Evolutionary conservation across 1,139 yeast species (phyloP).

Genomic region (Debaryomyces sp.): DNA sequence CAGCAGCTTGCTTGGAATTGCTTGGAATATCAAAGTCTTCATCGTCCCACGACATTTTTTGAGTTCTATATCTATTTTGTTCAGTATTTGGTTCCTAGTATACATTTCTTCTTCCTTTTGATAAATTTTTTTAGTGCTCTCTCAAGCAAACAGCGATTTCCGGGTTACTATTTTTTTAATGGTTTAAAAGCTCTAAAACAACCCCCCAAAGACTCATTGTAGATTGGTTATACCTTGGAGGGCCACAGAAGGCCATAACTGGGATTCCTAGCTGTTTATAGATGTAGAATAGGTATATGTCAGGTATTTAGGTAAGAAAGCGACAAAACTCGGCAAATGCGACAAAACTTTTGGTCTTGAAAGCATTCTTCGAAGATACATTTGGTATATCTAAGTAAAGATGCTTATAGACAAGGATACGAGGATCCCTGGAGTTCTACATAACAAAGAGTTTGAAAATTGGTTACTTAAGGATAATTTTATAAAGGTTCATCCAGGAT

Average conservation of each 20-base stretch:
- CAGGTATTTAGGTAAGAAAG: not conserved
- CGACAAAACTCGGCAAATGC: not conserved
- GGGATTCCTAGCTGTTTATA: not conserved
- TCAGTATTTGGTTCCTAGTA: not conserved
- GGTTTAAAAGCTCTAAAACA: not conserved
- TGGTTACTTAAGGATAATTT: conserved; percentile 11
- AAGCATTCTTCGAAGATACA: not conserved
- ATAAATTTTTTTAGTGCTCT: conserved; percentile 3
- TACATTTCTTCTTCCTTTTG: not conserved
- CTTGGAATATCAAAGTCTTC: conserved; percentile 83
- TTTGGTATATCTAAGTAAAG: not conserved
- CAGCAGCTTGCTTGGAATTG: conserved; percentile 43
- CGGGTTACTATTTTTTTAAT: conserved; percentile 3
- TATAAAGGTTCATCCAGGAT: conserved; percentile 13
- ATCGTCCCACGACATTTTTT: conserved; percentile 68
- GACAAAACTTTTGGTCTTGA: not conserved
- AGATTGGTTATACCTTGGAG: not conserved
- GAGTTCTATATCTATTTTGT: not conserved
- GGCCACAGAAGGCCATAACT: not conserved
- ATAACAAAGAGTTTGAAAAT: conserved; percentile 10
- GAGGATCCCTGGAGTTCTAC: conserved; percentile 18
- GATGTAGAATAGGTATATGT: not conserved
- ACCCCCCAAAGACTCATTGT: not conserved
- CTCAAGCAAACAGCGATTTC: conserved; percentile 1
- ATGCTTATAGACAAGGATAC: conserved; percentile 1